Evolutionary conservation across 768 basidiomycete genomes (phyloP).

Genomic region (Sarcomyxa edulis): DNA sequence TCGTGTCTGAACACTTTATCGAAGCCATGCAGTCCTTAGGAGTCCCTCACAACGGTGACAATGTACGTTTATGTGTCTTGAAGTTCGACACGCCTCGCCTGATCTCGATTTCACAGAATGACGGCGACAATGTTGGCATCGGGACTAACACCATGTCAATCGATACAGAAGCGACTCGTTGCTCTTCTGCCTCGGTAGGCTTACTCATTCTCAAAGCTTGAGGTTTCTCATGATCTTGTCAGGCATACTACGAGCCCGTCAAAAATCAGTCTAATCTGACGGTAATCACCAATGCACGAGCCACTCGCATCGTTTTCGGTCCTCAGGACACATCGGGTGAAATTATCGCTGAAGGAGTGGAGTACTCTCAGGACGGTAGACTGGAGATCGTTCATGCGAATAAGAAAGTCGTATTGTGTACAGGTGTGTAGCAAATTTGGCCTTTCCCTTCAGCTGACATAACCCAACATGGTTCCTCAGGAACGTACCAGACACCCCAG

Average conservation of each 20-base stretch:
- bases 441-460: not conserved
- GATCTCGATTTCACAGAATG: not conserved
- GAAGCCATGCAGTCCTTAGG: conserved; percentile 3
- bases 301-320: conserved; percentile 15
- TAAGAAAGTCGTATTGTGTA: conserved; percentile 43
- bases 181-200: conserved; percentile 3
- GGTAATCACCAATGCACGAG: conserved; percentile 18
- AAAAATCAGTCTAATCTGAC: conserved; percentile 29
- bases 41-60: conserved; percentile 1
- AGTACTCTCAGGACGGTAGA: conserved; percentile 13
- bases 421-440: too few relatives aligned
- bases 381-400: conserved; percentile 12
- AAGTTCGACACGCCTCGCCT: not conserved
- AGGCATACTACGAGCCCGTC: conserved; percentile 50
- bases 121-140: conserved; percentile 2
- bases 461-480: conserved; percentile 5
- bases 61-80: not conserved
- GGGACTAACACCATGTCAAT: not conserved
- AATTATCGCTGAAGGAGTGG: conserved; percentile 14
- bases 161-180: conserved; percentile 1
- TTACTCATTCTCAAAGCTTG: not conserved
- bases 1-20: not conserved
- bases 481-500: conserved; percentile 23
- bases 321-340: not conserved
- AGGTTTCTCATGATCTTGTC: not conserved